Evolutionary conservation across 2,329 filamentous ascomycete species (phyloP).

Genomic region (Talaromyces sp.): DNA sequence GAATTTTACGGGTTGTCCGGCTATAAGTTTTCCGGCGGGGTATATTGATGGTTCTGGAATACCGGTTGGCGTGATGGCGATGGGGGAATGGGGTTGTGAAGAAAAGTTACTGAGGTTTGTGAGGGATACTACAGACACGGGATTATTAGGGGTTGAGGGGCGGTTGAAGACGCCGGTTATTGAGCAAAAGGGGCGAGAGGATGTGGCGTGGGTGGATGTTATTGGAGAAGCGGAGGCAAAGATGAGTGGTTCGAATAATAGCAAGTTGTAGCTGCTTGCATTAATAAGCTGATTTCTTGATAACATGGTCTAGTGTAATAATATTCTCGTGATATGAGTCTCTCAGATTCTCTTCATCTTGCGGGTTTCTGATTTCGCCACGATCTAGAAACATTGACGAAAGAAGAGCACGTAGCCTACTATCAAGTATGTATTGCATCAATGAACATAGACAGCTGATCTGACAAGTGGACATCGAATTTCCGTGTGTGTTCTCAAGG

Average conservation of each 20-base stretch:
- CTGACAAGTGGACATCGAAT: too few relatives aligned
- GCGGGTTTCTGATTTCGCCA: too few relatives aligned
- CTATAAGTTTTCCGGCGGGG: conserved; percentile 70
- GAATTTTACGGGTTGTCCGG: conserved; percentile 76
- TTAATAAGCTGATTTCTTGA: neutral
- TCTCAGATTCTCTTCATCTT: too few relatives aligned
- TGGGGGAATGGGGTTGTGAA: conserved; percentile 55
- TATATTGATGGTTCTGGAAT: conserved; percentile 54
- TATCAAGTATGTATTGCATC: too few relatives aligned
- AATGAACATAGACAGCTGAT: too few relatives aligned
- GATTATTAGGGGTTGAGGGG: conserved; percentile 14
- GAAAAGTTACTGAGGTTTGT: conserved; percentile 53
- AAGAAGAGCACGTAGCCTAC: too few relatives aligned
- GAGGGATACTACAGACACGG: conserved; percentile 33
- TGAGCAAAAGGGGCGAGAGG: neutral
- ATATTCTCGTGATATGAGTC: too few relatives aligned
- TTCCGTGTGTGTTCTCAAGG: too few relatives aligned
- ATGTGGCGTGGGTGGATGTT: conserved; percentile 39
- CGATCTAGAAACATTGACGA: too few relatives aligned
- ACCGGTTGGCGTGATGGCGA: conserved; percentile 54
- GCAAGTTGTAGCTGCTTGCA: conserved; percentile 7
- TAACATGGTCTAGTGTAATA: too few relatives aligned
- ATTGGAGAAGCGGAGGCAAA: conserved; percentile 27
- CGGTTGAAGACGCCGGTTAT: conserved; percentile 30
- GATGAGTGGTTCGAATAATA: neutral